Base-by-base conservation (phyloP, 768 basidiomycete species). In the Tremella yokohamensis region DNA sequence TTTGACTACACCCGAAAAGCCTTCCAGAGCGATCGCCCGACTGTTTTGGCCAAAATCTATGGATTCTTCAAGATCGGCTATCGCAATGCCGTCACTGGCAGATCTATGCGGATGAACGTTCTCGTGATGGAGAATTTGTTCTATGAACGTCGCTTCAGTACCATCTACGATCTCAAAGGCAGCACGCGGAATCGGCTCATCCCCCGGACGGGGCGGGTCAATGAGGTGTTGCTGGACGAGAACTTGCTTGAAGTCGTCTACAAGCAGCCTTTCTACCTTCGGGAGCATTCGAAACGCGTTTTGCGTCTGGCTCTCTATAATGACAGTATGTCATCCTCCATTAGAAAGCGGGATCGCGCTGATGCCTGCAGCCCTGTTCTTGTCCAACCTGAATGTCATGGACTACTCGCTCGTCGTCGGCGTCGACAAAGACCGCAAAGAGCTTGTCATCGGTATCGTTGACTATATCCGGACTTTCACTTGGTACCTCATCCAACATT, bases 1-100 rank as follows among this genome's bases (percentile, higher is more conserved):
- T 98, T 99, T 69, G 88, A 93, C 61, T 99, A 98, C 74, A 93
- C 97, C 87, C 88, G 90, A 0, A 90, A 88, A n/a, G 89, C 91
- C 1, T 85, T 96, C 15, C 83, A 85, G 52, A 86, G 86, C 38
- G 84, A 89, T 64, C 88, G 90, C 13, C 94, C 94, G 0, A 97
- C 94, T 0, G 81, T 96, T 0, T 81, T 99, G 6, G 94, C 96
- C 37, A 98, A 98, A 78, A 87, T 97, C 53, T 94, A 96, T 61
- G 96, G 96, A 0, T 93, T 92, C 69, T 99, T 88, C 77, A 94
- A 96, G 72, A 81, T 99, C 61, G 89, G 88, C 2, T 92, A 92
- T 79, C 84, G 84, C 64, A 91, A 90, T 74, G 83, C 84, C 1
- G 84, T 85, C 24, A 86, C 84, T 60, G 89, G 88, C 6, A 90